A percentile compares a stretch with the other conserved stretches of the same genome.
Evolutionary conservation across 305 asterid genomes (phyloP).

Genomic region (Euphrasia arctica): DNA sequence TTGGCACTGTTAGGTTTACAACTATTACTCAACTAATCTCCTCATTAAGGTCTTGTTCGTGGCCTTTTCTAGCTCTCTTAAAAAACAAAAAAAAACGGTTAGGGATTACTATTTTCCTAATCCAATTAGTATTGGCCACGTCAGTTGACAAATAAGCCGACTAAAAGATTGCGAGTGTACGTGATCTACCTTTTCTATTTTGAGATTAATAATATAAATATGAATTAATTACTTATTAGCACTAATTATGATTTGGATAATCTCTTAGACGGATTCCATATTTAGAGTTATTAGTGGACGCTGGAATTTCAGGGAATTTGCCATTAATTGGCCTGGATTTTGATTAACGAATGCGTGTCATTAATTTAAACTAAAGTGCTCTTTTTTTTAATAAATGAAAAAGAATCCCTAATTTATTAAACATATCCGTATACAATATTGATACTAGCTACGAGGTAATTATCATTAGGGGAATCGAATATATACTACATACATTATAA

Average conservation of each 20-base stretch:
- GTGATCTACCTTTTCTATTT: conserved; percentile 28
- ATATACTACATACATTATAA: too few relatives aligned
- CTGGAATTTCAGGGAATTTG: neutral
- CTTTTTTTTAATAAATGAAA: too few relatives aligned
- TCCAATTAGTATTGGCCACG: conserved; percentile 30
- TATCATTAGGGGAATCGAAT: too few relatives aligned
- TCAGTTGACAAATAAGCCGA: conserved; percentile 24
- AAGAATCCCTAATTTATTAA: too few relatives aligned
- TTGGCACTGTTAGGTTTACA: conserved; percentile 24
- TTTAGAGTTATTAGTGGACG: conserved; percentile 13
- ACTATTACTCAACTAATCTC: neutral
- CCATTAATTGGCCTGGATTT: neutral
- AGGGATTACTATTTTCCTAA: too few relatives aligned
- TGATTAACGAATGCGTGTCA: neutral
- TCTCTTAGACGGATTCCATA: conserved; percentile 6
- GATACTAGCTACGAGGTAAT: too few relatives aligned
- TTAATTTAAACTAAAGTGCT: conserved; percentile 5
- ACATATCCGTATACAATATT: too few relatives aligned
- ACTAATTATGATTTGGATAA: neutral
- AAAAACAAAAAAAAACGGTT: neutral
- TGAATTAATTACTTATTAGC: neutral
- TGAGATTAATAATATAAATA: neutral
- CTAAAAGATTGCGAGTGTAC: conserved; percentile 23
- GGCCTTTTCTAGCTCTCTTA: neutral
- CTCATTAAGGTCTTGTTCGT: neutral